Percentiles rank a stretch among this genome's conserved stretches.
These are phyloP conservation scores for Leccinum arenicola DNA, from an alignment of 768 basidiomycete species.

Conservation along the genomic window DNA sequence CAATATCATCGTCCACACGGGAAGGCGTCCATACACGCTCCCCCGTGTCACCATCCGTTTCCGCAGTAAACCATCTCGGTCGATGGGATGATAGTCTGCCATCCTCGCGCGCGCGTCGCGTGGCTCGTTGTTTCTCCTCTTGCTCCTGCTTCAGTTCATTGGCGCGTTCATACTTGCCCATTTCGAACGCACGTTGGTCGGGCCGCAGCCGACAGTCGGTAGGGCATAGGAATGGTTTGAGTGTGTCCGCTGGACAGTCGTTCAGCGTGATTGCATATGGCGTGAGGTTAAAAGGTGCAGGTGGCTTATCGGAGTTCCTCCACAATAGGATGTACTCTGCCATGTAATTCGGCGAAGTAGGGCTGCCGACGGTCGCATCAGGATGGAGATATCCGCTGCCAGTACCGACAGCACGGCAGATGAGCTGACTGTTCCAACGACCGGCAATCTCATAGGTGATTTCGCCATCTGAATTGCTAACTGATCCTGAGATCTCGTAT, in stretches of 20 bases:
- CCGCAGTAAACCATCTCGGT: slow-evolving; percentile 84
- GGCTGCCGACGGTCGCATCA: slow-evolving; percentile 56
- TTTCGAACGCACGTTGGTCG: slow-evolving; percentile 93
- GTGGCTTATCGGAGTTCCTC: slow-evolving; percentile 84
- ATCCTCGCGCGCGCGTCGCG: slow-evolving; percentile 70
- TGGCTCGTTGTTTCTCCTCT: slow-evolving; percentile 77
- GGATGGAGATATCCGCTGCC: slow-evolving; percentile 50
- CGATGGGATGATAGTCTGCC: slow-evolving; percentile 68
- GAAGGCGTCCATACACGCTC: slow-evolving; percentile 85
- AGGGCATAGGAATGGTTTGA: slow-evolving; percentile 73
- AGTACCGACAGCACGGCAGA: too few species aligned
- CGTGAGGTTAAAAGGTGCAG: slow-evolving; percentile 91
- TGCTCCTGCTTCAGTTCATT: slow-evolving; percentile 76
- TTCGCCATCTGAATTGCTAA: slow-evolving; percentile 61
- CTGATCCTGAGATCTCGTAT: slow-evolving; percentile 87
- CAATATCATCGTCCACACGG: slow-evolving; percentile 49
- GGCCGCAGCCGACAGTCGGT: slow-evolving; percentile 93
- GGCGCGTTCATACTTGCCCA: slow-evolving; percentile 80
- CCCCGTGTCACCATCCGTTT: slow-evolving; percentile 84
- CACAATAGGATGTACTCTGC: slow-evolving; percentile 85
- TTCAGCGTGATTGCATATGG: slow-evolving; percentile 93
- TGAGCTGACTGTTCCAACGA: too few species aligned
- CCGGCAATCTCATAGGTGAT: slow-evolving; percentile 69
- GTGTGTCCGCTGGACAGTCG: slow-evolving; percentile 69
- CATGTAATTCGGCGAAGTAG: slow-evolving; percentile 41